Evolutionary conservation across 1,284 basidiomycete species (phyloP).

Genomic region (Meripilus lineatus): DNA sequence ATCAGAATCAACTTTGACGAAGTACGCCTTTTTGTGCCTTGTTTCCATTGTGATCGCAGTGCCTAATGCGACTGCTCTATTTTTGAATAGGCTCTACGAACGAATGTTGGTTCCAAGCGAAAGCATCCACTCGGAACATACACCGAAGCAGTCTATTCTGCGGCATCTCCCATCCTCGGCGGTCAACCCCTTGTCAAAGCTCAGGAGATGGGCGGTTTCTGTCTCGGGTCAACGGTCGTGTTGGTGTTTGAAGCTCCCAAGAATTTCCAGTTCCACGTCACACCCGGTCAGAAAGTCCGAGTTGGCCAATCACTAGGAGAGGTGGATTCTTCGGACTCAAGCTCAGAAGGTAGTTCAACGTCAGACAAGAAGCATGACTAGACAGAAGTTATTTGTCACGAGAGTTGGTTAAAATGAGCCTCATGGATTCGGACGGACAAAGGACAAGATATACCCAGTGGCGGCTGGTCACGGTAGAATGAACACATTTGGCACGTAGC

Average conservation of each 20-base stretch:
- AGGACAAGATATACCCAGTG: too few relatives aligned
- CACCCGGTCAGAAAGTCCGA: constrained; percentile 82
- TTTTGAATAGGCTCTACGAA: constrained; percentile 63
- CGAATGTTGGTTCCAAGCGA: constrained; percentile 66
- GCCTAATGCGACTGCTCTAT: not conserved
- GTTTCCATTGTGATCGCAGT: too few relatives aligned
- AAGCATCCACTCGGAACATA: constrained; percentile 85
- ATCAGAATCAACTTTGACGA: constrained; percentile 97
- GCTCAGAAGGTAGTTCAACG: too few relatives aligned
- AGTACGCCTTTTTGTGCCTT: constrained; percentile 39
- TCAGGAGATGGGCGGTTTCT: constrained; percentile 98
- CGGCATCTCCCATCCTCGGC: constrained; percentile 74
- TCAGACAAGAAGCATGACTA: too few relatives aligned
- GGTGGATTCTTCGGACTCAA: too few relatives aligned
- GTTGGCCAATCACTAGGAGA: constrained; percentile 80
- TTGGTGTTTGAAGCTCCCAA: constrained; percentile 94
- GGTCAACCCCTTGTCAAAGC: constrained; percentile 87
- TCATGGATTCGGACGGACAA: too few relatives aligned
- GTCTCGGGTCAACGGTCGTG: constrained; percentile 93
- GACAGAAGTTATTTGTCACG: too few relatives aligned
- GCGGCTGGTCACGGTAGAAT: too few relatives aligned
- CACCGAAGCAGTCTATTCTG: constrained; percentile 86
- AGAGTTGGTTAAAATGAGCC: too few relatives aligned
- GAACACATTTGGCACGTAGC: too few relatives aligned
- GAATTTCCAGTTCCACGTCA: constrained; percentile 78